Base-by-base conservation (phyloP, 768 basidiomycete genomes). In the Postia placenta region DNA sequence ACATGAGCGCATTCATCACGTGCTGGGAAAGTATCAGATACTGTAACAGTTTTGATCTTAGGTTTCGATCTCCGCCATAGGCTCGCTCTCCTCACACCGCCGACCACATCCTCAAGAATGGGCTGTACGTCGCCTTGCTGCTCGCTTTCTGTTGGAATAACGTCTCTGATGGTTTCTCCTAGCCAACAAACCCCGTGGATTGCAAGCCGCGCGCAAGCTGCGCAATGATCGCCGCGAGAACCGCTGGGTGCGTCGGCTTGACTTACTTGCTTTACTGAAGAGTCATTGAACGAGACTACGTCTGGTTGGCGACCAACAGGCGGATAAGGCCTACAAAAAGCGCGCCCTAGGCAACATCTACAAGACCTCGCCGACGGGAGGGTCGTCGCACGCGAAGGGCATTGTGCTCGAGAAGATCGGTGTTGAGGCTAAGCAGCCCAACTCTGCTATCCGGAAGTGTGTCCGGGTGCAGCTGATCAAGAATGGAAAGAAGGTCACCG, bases 401-500 rank as follows among this genome's bases (percentile, higher is more conserved):
- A 99, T 99, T 66, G 96, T 99, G 52, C 85, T 99, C 53, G 96
- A 99, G 76, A 99, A 99, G 79, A 93, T 99, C 64, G 96, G 96
- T 67, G 95, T 99, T 56, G 96, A 99, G 77, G 95, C 96, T 68
- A 99, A 99, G 75, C 96, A 99, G 73, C 96, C 96, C 74, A 99
- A 99, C 82, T 99, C 96, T 67, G 96, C 96, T 69, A 98, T 99
- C 73, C 93, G 96, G 72, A 99, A 99, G 72, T 99, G 96, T 78
- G 96, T 99, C 60, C 92, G 96, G 76, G 96, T 99, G 55, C 96
- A 99, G 66, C 80, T 99, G 60, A 98, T 99, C 72, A 99, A 99
- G 83, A 99, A 99, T 76, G 96, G 96, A 59, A 99, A 99, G 87
- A 98, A 98, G 71, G 95, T 99, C 68, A 98, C 95, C 56, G 96